phyloP scores from a whole-genome alignment of 805 yeast species.

The Candida berthetii region DNA sequence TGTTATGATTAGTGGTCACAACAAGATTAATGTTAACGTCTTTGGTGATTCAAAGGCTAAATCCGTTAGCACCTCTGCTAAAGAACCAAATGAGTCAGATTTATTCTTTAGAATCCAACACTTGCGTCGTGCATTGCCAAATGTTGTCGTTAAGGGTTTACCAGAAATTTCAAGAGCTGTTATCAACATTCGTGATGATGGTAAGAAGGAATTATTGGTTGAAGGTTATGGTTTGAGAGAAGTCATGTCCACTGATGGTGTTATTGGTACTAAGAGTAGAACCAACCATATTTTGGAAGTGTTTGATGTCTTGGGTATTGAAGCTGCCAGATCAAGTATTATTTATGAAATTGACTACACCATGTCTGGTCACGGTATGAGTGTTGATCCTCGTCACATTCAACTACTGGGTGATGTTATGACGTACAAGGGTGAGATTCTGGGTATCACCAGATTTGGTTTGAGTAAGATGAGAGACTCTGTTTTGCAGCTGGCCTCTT shows the following conservation, averaged over 20 bases:
- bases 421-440: slow-evolving; percentile 97
- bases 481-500: slow-evolving; percentile 92
- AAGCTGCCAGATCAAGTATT: slow-evolving; percentile 93
- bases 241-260: slow-evolving; percentile 98
- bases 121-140: slow-evolving; percentile 77
- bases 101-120: slow-evolving; percentile 87
- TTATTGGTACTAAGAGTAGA: slow-evolving; percentile 76
- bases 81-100: slow-evolving; percentile 34
- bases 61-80: slow-evolving; percentile 33
- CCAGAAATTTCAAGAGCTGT: slow-evolving; percentile 93
- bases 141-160: slow-evolving; percentile 88
- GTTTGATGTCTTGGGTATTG: slow-evolving; percentile 86
- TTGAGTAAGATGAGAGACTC: slow-evolving; percentile 98
- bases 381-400: slow-evolving; percentile 99
- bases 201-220: slow-evolving; percentile 84
- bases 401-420: slow-evolving; percentile 96
- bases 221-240: slow-evolving; percentile 97
- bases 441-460: slow-evolving; percentile 98
- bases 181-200: slow-evolving; percentile 83
- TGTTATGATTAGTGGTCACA: slow-evolving; percentile 59
- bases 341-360: slow-evolving; percentile 94
- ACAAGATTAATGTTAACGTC: slow-evolving; percentile 61
- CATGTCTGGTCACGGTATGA: slow-evolving; percentile 99
- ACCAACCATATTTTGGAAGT: slow-evolving; percentile 94
- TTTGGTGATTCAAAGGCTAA: slow-evolving; percentile 33